phyloP scores from a whole-genome alignment of 1,284 basidiomycete genomes.

The Trichosporon sp. region DNA sequence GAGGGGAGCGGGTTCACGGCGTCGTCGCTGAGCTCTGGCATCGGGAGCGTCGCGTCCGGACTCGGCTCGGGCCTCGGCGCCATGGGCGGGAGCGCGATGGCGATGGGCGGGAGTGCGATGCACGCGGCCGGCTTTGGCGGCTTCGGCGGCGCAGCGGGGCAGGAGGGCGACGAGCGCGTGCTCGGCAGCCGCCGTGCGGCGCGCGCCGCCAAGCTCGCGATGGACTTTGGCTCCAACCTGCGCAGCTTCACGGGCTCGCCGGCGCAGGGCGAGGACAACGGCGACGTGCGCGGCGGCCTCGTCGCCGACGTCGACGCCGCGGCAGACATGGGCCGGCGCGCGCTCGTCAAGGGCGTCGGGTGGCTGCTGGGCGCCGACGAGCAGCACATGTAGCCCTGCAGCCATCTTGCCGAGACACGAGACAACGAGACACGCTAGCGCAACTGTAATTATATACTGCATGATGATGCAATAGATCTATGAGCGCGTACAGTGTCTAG shows the following conservation, averaged over 20 bases:
- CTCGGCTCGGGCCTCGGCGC: not conserved
- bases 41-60: not conserved
- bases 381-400: conserved; percentile 7
- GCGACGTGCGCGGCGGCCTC: conserved; percentile 15
- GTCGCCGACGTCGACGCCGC: conserved; percentile 42
- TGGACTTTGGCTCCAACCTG: conserved; percentile 14
- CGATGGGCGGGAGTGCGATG: not conserved
- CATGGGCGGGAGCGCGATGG: not conserved
- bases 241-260: conserved; percentile 14
- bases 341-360: conserved; percentile 47
- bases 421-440: not conserved
- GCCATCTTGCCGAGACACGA: too few species aligned
- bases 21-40: not conserved
- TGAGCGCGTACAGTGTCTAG: not conserved
- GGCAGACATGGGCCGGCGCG: conserved; percentile 41
- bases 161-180: conserved; percentile 32
- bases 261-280: not conserved
- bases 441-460: not conserved
- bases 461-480: not conserved
- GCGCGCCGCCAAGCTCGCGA: conserved; percentile 40
- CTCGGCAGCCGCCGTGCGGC: conserved; percentile 45
- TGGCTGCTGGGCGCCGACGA: conserved; percentile 51
- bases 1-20: not conserved
- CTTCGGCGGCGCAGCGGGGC: not conserved
- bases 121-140: not conserved